Base-by-base conservation (phyloP, 345 rosid genomes). In the Xanthoceras sorbifolium region DNA sequence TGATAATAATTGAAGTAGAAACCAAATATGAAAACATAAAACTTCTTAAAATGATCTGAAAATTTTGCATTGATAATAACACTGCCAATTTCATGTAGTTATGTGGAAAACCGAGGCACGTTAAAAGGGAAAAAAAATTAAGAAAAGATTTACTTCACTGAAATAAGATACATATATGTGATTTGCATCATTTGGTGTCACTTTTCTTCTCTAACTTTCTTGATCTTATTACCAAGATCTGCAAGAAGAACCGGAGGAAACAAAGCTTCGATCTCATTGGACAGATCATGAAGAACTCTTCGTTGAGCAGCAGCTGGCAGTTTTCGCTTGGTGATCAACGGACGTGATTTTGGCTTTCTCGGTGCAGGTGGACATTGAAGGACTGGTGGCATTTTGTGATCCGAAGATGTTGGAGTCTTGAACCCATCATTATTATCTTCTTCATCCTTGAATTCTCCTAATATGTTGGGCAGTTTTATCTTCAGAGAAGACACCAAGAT, bases 301-400 rank as follows among this genome's bases (percentile, higher is more conserved):
- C 65, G 72, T 34, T 46, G 65, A 42, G 36, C 73, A 71, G 23
- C 54, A 48, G 54, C 54, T 46, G 52, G 28, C 31, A 74, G 77
- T 84, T 84, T 85, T 74, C 92, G 75, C 74, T 87, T 89, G 31
- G 57, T 55, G 26, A 57, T 22, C 26, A 83, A 81, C 26, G 89
- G 86, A 26, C 28, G 54, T 7, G 90, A 52, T 83, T 88, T 90
- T 23, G 89, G 92, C 76, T 93, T 93, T 74, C 84, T 88, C 29
- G 98, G 98, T 12, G 97, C 89, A 59, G 90, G 89, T 46, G 97
- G 97, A 18, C 90, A 86, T 66, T 72, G 76, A 15, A 62, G 82
- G 22, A 79, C 26, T 15, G 32, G 73, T 0, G 86, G 89, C 4
- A 82, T 84, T 73, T 76, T 87, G 44, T 82, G 84, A 34, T 85